Conservation (phyloP, 2,329 filamentous ascomycete species). For the Scleromitrula shiraiana region DNA sequence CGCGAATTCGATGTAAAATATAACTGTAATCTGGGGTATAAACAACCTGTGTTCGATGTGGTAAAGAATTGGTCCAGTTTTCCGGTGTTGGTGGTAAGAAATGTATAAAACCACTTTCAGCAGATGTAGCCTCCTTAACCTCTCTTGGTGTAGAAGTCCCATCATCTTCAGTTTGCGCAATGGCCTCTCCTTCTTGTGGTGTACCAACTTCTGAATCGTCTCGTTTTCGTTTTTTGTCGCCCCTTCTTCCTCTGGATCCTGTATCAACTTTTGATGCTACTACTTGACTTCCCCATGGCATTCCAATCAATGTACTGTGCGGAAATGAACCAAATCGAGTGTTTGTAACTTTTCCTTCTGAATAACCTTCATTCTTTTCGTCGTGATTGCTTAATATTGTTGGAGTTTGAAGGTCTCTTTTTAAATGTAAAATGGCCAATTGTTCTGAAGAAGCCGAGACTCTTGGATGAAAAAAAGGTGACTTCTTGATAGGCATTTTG, state of each 20-base stretch:
- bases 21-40: conserved; percentile 86
- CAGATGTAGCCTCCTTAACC: conserved; percentile 44
- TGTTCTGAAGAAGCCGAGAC: conserved; percentile 51
- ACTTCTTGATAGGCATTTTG: conserved; percentile 34
- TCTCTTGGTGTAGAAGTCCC: conserved; percentile 26
- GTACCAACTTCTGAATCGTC: conserved; percentile 30
- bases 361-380: conserved; percentile 61
- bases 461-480: conserved; percentile 73
- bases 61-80: conserved; percentile 71
- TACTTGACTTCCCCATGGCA: conserved; percentile 89
- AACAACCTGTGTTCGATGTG: conserved; percentile 77
- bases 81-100: conserved; percentile 73
- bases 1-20: conserved; percentile 67
- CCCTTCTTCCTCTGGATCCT: conserved; percentile 72
- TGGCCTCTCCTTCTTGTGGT: conserved; percentile 2
- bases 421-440: conserved; percentile 80
- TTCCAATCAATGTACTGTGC: conserved; percentile 65
- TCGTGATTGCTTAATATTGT: conserved; percentile 57
- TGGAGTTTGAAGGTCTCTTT: conserved; percentile 76
- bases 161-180: conserved; percentile 25
- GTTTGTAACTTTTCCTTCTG: conserved; percentile 73
- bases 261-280: conserved; percentile 86
- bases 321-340: conserved; percentile 91
- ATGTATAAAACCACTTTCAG: conserved; percentile 66
- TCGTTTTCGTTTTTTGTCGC: conserved; percentile 39